Base-by-base conservation (phyloP, 2,329 filamentous ascomycete genomes). In the Coccinonectria pachysandricola region DNA sequence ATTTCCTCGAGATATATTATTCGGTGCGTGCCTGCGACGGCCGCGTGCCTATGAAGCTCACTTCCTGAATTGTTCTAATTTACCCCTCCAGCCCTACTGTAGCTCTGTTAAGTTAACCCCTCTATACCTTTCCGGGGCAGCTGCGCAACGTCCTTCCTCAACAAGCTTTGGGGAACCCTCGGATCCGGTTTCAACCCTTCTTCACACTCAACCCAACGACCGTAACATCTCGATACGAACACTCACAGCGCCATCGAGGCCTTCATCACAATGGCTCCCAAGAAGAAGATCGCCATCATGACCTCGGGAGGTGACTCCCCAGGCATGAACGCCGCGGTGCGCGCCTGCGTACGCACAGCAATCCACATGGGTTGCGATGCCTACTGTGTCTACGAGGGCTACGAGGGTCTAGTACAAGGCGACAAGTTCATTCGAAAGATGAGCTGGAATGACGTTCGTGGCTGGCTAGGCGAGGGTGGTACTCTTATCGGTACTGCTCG, bases 401-500 rank as follows among this genome's bases (percentile, higher is more conserved):
- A 98, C 60, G 86, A 96, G 50, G 91, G 91, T 21, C 69, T 98
- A 28, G 88, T 98, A 15, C 74, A 81, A 42, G 91, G 88, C 43
- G 86, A 85, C 23, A 70, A 86, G 51, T 75, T 88, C 60, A 96
- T 98, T 60, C 75, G 73, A 45, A 72, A 83, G 60, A 84, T 93
- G 74, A 62, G 73, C 26, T 96, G 88, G 88, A 74, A 92, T 39
- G 86, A 95, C 51, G 91, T 98, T 30, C 79, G 91, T 46, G 88
- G 91, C 47, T 98, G 81, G 69, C 71, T 94, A 28, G 88, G 84
- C 16, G 86, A 93, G 53, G 91, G 91, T 37, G 91, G 91, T 37
- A 98, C 91, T 10, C 71, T 95, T 36, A 96, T 98, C 50, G 91
- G 91, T 36, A 96, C 91, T 20, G 91, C 91, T 30, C 73, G 91